Evolutionary conservation across 2,329 filamentous ascomycete genomes (phyloP).

Genomic region (Dactylonectria estremocensis): DNA sequence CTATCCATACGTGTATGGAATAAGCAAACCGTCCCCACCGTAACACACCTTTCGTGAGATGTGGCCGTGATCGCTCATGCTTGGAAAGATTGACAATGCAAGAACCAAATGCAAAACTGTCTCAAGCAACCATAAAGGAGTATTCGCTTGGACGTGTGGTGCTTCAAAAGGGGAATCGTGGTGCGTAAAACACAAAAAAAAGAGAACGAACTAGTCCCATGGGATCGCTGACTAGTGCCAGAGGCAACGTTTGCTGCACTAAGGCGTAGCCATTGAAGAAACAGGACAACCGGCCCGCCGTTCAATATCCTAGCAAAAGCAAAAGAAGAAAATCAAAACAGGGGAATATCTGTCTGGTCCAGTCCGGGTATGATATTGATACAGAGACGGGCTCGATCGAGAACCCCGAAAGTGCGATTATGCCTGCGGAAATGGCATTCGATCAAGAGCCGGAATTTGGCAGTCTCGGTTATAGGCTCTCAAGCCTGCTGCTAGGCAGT

Average conservation of each 20-base stretch:
- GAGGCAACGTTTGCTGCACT: neutral
- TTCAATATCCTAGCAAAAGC: constrained; percentile 27
- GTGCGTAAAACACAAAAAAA: constrained; percentile 23
- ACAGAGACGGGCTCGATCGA: constrained; percentile 40
- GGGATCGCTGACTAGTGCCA: constrained; percentile 20
- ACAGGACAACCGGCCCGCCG: constrained; percentile 8
- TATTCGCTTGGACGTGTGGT: constrained; percentile 25
- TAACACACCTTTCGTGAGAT: constrained; percentile 10
- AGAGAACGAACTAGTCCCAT: neutral
- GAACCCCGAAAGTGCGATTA: neutral
- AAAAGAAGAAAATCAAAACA: constrained; percentile 40
- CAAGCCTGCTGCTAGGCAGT: constrained; percentile 72
- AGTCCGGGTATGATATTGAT: constrained; percentile 45
- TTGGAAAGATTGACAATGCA: constrained; percentile 19
- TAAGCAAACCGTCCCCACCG: neutral
- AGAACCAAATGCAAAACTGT: constrained; percentile 22
- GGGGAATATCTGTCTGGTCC: constrained; percentile 39
- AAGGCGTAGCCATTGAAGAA: constrained; percentile 3
- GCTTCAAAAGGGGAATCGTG: constrained; percentile 29
- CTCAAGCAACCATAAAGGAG: constrained; percentile 3
- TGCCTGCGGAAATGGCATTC: constrained; percentile 12
- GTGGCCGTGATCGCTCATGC: constrained; percentile 19
- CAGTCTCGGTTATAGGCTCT: constrained; percentile 62
- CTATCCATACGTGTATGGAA: too few species aligned
- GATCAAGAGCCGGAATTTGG: constrained; percentile 21